Base-by-base conservation (phyloP, 2,329 filamentous ascomycete species). In the Pseudogymnoascus sp. region DNA sequence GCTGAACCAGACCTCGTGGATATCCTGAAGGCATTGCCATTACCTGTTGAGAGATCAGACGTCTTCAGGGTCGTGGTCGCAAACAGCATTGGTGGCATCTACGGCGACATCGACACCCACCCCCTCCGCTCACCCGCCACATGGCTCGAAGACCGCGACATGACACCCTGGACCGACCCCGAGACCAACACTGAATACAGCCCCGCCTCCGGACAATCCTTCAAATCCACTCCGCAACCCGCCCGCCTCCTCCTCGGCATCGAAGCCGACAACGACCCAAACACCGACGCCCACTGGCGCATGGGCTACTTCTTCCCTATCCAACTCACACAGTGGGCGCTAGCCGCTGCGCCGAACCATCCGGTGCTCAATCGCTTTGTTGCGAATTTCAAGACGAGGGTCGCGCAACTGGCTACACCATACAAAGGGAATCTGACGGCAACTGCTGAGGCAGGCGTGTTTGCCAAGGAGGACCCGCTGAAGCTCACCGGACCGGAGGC, bases 251-350 rank as follows among this genome's bases (percentile, higher is more conserved):
- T 74, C 41, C 67, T 73, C 35, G 72, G 72, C 21, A 65, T 74
- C 13, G 72, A 74, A 67, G 71, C 70, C 4, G 72, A 74, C 59
- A 71, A 66, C 41, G 59, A 64, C 15, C 68, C 70, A 1, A 62
- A 68, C 10, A 66, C 58, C 36, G 67, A 72, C 58, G 39, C 60
- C 5, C 72, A 72, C 62, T 74, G 72, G 72, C 71, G 72, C n/a
- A 69, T 71, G 68, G 72, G 72, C 31, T 74, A 74, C 64, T 64
- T 67, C 17, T 69, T 70, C 59, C 70, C 72, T 2, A 63, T 73
- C 13, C 72, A 74, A 59, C 63, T 73, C 5, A 73, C 72, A 0
- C 72, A 73, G 33, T 74, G 72, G 72, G 65, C 71, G 0, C 66
- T 74, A 5, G 72, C 72, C 1, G 67, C 67, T 21, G 63, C 66